These are phyloP conservation scores for Spergularia azorica DNA, from an alignment of 179 eudicot genomes.

Conservation along the genomic window DNA sequence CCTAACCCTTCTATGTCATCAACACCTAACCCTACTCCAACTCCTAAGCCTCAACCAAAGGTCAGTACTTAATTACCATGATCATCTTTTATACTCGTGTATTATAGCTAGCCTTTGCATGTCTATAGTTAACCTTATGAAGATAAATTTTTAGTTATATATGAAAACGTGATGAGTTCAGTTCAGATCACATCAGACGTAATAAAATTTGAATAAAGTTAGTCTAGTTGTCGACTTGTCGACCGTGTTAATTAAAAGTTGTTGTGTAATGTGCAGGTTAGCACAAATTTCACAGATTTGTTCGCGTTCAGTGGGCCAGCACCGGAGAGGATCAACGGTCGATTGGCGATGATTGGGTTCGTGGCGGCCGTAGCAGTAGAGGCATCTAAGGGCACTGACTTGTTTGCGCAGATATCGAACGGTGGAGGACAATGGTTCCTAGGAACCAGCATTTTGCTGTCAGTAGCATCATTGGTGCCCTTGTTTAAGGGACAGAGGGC, in stretches of 20 bases:
- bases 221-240: no score
- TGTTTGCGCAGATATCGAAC: conserved; percentile 61
- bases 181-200: no score
- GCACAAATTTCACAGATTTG: conserved; percentile 56
- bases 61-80: background rate
- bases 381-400: conserved; percentile 55
- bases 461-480: conserved; percentile 70
- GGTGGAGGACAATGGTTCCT: conserved; percentile 79
- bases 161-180: no score
- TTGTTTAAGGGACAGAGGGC: conserved; percentile 44
- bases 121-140: no score
- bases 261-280: conserved; percentile 32
- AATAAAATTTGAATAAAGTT: no score
- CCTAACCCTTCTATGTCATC: background rate
- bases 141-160: no score
- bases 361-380: conserved; percentile 72
- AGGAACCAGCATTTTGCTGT: conserved; percentile 51
- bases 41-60: background rate
- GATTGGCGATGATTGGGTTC: conserved; percentile 91
- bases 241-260: no score
- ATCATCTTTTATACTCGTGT: no score
- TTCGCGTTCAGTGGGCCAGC: conserved; percentile 86
- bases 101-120: no score
- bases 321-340: conserved; percentile 89
- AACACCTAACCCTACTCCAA: background rate